Percentiles rank a stretch among this genome's conserved stretches.
These are phyloP conservation scores for Apiospora arundinis DNA, from an alignment of 2,329 filamentous ascomycete genomes.

Conservation along the genomic window DNA sequence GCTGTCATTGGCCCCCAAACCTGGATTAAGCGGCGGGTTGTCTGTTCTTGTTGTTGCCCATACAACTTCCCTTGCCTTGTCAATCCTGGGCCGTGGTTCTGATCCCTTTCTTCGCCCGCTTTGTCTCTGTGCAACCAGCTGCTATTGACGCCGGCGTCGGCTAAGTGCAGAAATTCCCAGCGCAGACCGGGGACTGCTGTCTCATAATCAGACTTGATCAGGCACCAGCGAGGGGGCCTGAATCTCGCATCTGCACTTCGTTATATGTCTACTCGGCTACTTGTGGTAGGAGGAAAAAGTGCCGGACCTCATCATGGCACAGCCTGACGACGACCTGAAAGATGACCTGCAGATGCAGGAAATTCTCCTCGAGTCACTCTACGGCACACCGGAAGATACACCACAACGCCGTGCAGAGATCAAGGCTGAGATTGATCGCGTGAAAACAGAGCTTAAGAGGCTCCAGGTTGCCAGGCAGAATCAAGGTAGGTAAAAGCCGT, in stretches of 20 bases:
- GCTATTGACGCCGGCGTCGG: background rate
- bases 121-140: constrained; percentile 1
- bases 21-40: background rate
- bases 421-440: constrained; percentile 19
- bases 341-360: constrained; percentile 24
- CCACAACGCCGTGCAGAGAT: constrained; percentile 21
- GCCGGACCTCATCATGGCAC: constrained; percentile 23
- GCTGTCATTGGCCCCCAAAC: constrained; percentile 1
- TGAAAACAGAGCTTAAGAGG: constrained; percentile 22
- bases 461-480: constrained; percentile 19
- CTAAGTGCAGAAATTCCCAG: constrained; percentile 4
- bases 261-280: background rate
- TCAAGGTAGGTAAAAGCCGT: constrained; percentile 19
- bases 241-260: background rate
- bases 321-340: constrained; percentile 22
- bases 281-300: background rate
- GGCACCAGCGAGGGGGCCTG: background rate
- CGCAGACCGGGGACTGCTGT: background rate
- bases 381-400: constrained; percentile 23
- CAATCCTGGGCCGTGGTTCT: background rate
- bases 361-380: constrained; percentile 25
- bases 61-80: constrained; percentile 1
- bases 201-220: background rate
- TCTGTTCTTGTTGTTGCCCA: background rate
- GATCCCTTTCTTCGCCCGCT: background rate